Base-by-base conservation (phyloP, 2,329 filamentous ascomycete species). In the Simplicillium sp. region DNA sequence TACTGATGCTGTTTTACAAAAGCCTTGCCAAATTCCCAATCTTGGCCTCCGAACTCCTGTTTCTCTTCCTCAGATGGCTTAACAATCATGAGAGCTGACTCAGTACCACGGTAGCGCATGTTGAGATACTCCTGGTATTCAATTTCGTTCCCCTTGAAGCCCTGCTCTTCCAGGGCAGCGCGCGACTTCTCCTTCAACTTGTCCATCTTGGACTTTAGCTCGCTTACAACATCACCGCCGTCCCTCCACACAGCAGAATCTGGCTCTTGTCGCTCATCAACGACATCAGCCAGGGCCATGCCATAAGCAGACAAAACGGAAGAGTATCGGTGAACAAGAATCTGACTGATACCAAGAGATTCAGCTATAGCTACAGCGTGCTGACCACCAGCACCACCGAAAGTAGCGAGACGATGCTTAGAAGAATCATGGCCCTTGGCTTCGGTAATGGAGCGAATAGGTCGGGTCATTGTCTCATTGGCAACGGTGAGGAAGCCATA, bases 61-160 rank as follows among this genome's bases (percentile, higher is more conserved):
- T 77, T 64, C 0, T 70, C 70, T 42, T 86, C 80, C 31, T 71
- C 63, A 3, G 62, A 73, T 0, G 88, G 87, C 59, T 83, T 87
- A 48, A 92, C 65, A 37, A 94, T 78, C 88, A 95, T 96, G 34
- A 95, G 71, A 1, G 88, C 86, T 7, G 87, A 94, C 56, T 95
- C 88, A 0, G 88, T 95, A 11, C 88, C 88, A 29, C 87, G 77
- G 54, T 95, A 95, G 43, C 89, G 73, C 82, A 96, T 88, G 57
- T 96, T 95, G 42, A 97, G 75, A 54, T 95, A 96, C 56, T 94
- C 85, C 57, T 95, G 88, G 53, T 90, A 94, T 0, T 80, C 72
- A 17, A 95, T 85, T 28, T 86, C 78, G 5, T 75, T 65, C 34
- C 84, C 76, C 2, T 72, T 67, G 54, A 96, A 95, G 0, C 88